Evolutionary conservation across 2,329 filamentous ascomycete genomes (phyloP).

Genomic region (Epicoccum sorghinum): DNA sequence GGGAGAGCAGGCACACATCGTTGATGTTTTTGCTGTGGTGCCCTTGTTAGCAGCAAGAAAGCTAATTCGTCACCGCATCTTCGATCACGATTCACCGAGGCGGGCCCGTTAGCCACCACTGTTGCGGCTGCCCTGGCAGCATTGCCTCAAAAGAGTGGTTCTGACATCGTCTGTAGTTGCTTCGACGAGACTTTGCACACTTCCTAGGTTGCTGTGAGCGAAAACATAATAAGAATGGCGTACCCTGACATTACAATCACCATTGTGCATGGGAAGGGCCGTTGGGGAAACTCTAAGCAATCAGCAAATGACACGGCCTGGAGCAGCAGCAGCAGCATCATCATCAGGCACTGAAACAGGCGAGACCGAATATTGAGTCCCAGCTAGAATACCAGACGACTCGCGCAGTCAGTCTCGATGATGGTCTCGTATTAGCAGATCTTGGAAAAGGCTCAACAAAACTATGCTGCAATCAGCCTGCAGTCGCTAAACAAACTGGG

Average conservation of each 20-base stretch:
- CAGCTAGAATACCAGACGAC: background rate
- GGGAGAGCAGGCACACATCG: background rate
- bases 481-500: background rate
- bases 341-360: background rate
- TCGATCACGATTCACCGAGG: conserved; percentile 3
- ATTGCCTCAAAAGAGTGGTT: background rate
- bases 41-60: background rate
- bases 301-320: background rate
- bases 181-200: too few species aligned
- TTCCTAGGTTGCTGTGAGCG: too few species aligned
- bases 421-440: background rate
- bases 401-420: background rate
- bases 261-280: background rate
- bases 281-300: background rate
- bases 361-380: conserved; percentile 1
- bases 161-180: too few species aligned
- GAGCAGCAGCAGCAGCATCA: background rate
- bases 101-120: background rate
- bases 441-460: background rate
- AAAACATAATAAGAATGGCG: too few species aligned
- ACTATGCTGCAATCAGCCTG: background rate
- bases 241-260: background rate
- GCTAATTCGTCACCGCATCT: conserved; percentile 8
- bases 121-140: background rate
- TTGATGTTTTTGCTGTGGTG: conserved; percentile 7